Base-by-base conservation (phyloP, 176 grass and related monocot genomes). In the Pontederia crassipes region DNA sequence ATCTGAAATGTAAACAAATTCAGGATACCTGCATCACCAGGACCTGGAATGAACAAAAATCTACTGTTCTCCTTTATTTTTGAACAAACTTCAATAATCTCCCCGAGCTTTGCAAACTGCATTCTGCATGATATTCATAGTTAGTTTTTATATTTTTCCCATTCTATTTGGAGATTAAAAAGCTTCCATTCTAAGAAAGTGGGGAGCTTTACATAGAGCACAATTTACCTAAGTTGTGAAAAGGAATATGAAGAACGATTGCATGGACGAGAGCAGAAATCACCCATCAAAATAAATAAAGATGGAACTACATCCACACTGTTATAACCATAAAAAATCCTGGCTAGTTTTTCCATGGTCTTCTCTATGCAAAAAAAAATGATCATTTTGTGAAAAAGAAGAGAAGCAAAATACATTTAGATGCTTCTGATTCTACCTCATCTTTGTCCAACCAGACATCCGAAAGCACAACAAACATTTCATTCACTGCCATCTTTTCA, bases 401-500 rank as follows among this genome's bases (percentile, higher is more conserved):
- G 32, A 13, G 51, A 74, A 28, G 78, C 71, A 18, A 28, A 49
- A 29, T 14, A 75, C 64, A 24, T 73, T n/a, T 65, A 71, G 9
- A 71, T 80, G 52, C 79, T 55, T 54, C 52, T 53, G 48, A 53
- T 64, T 68, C 61, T 87, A 96, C 92, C 92, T 97, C 92, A 70
- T 78, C 49, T 61, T 76, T 85, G 74, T 97, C 87, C 48, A 97
- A 49, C 87, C 87, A 97, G 77, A 97, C 81, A 85, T 97, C 92
- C 2, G 87, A 97, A 70, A 97, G 79, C 61, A 91, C 66, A 29
- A 97, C 92, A 82, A 97, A 90, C 92, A 91, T 97, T 59, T 97
- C 87, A 83, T 97, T 97, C 27, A 85, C 76, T 0, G 81, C 81
- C 73, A 82, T 85, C 62, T 91, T 82, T 79, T 97, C 92, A 54